Percentiles rank a stretch among this genome's conserved stretches.
These are phyloP conservation scores for Colletotrichum echinochloae DNA, from an alignment of 2,329 filamentous ascomycete genomes.

Conservation along the genomic window DNA sequence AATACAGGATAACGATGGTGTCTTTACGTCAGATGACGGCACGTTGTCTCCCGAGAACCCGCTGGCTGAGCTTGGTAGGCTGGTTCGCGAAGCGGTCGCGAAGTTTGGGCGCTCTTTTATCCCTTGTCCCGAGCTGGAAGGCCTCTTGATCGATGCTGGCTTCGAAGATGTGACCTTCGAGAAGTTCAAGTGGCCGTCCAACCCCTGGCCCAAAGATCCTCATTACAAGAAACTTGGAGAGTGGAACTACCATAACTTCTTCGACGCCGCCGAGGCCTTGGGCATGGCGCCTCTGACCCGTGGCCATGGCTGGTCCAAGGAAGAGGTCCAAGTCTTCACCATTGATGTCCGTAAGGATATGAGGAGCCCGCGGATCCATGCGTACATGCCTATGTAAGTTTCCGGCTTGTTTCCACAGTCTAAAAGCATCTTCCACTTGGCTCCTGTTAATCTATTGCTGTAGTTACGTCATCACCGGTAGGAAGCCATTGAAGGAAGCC, in stretches of 20 bases:
- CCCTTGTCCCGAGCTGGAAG: constrained; percentile 37
- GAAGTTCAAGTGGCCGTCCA: constrained; percentile 47
- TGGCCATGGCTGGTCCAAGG: constrained; percentile 49
- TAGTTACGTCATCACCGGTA: neutral
- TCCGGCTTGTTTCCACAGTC: too few relatives aligned
- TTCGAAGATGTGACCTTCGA: constrained; percentile 49
- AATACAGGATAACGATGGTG: constrained; percentile 37
- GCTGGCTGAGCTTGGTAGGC: neutral
- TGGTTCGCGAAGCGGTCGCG: neutral
- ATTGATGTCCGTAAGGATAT: constrained; percentile 42
- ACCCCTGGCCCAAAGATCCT: constrained; percentile 42
- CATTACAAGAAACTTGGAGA: constrained; percentile 50
- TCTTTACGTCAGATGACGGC: neutral
- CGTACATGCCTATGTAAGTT: constrained; percentile 44
- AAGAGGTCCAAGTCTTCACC: constrained; percentile 45
- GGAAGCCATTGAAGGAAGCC: neutral
- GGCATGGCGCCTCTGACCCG: constrained; percentile 52
- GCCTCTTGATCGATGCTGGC: constrained; percentile 45
- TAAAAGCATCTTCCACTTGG: too few relatives aligned
- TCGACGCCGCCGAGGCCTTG: constrained; percentile 49
- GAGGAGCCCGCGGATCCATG: constrained; percentile 42
- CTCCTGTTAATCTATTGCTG: neutral
- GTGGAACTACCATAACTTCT: constrained; percentile 47
- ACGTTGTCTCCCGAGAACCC: neutral
- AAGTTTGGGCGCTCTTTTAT: neutral